Conservation (phyloP, 148 eudicot genomes). For the Rhododendron ovatum region DNA sequence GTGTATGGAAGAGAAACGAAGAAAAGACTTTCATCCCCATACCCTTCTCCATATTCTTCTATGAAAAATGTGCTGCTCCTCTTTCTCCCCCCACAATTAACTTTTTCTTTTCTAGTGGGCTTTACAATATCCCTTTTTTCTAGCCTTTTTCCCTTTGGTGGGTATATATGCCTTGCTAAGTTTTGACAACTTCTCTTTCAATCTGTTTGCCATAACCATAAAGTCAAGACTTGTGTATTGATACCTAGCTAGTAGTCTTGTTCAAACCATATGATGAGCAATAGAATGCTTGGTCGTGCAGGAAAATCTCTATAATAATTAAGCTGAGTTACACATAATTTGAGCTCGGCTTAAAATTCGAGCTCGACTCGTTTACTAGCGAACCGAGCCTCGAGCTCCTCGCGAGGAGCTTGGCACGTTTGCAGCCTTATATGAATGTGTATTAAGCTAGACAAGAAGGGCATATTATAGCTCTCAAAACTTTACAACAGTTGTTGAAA, state of each 20-base stretch:
- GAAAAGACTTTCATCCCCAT: neutral
- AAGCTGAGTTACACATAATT: too few species aligned
- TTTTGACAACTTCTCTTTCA: neutral
- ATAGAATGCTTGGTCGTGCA: neutral
- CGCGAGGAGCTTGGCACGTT: neutral
- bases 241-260: neutral
- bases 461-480: too few species aligned
- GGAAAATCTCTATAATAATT: neutral
- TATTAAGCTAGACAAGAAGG: too few species aligned
- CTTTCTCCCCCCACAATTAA: neutral
- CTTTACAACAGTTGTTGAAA: neutral
- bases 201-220: neutral
- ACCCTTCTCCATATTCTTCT: neutral
- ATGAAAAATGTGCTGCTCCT: neutral
- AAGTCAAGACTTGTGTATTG: neutral
- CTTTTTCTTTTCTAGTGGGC: neutral
- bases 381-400: neutral
- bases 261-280: neutral
- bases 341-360: too few species aligned
- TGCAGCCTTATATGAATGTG: neutral
- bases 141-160: neutral
- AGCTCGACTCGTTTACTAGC: neutral
- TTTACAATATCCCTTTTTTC: neutral
- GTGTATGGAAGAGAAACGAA: conserved; percentile 2
- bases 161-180: neutral